Evolutionary conservation across 2,329 filamentous ascomycete genomes (phyloP).

Genomic region (Cryoendolithus antarcticus): DNA sequence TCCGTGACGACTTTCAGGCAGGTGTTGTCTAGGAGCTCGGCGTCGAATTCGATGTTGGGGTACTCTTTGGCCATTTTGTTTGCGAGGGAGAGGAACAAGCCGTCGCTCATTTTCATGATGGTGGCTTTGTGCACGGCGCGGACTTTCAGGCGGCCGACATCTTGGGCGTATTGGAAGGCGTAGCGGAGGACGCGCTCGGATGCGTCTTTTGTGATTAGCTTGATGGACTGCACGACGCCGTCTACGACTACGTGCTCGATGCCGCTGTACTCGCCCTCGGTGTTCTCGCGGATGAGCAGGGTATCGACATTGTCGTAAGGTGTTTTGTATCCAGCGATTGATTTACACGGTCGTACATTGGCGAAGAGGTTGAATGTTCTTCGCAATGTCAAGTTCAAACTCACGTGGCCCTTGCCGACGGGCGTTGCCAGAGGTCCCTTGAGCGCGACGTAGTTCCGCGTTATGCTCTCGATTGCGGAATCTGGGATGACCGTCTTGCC

Average conservation of each 20-base stretch:
- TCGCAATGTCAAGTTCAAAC: conserved; percentile 94
- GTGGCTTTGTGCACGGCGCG: conserved; percentile 98
- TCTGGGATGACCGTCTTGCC: conserved; percentile 93
- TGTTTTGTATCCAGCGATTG: conserved; percentile 94
- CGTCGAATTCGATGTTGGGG: conserved; percentile 90
- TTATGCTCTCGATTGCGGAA: conserved; percentile 83
- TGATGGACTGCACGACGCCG: conserved; percentile 97
- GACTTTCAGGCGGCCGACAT: conserved; percentile 91
- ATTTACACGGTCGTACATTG: conserved; percentile 96
- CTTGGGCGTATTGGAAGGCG: conserved; percentile 94
- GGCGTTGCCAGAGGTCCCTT: conserved; percentile 98
- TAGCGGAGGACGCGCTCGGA: conserved; percentile 92
- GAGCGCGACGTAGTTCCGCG: conserved; percentile 90
- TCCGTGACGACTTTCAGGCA: conserved; percentile 98
- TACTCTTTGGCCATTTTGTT: conserved; percentile 85
- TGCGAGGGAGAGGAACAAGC: conserved; percentile 87
- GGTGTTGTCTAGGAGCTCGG: conserved; percentile 96
- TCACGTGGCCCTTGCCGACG: conserved; percentile 97
- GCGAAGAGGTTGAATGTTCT: conserved; percentile 99
- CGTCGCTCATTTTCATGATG: conserved; percentile 99
- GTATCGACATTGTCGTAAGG: conserved; percentile 96
- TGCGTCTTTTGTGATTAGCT: conserved; percentile 93
- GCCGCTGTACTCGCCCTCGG: conserved; percentile 97
- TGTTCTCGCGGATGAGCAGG: conserved; percentile 97
- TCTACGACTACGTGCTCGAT: conserved; percentile 98